Evolutionary conservation across 768 basidiomycete genomes (phyloP), one percentile per base, ranked within the genome.

Genomic region (Pluteus cervinus): DNA sequence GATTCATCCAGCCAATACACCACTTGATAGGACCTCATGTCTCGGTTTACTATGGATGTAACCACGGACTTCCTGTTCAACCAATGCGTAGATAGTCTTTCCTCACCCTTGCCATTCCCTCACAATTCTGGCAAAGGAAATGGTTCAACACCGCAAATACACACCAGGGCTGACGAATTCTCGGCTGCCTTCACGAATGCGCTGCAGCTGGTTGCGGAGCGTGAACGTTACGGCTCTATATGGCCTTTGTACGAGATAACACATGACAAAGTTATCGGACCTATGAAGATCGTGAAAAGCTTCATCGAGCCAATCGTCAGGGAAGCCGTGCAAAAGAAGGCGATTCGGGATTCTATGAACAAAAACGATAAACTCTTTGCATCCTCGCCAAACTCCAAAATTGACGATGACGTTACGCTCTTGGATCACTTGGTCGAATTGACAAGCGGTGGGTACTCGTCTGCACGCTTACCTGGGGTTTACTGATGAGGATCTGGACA

Each of bases 1-100:
- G 16, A 66, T 65, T 3, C 48, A 61, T 33, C 49, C 64, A 3
- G 46, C 69, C 17, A 63, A 69, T 38, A 57, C 69, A 31, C 62
- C 67, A 39, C 55, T 47, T 6, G 20, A 5, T 38, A 63, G 58
- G 69, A 66, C 44, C 42, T 60, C 4, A 53, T 60, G 14, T 55
- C 44, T 1, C 60, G 69, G 2, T 76, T 75, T 51, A 75, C 76
- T 80, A n/a, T n/a, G 23, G 78, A 81, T 47, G 74, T 73, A 1
- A 73, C 74, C 0, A 70, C 75, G 0, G 71, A 73, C 17, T 78
- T 79, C 47, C 61, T 78, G 7, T 75, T 76, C 41, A 72, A 75
- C 21, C 50, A 51, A 11, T 50, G 60, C 14, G 66, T 65, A 7
- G 63, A 63, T 9, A 62, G 65, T 11, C 61, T 73, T 0, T 24